These are phyloP conservation scores for Kwoniella botswanensis DNA, from an alignment of 768 basidiomycete species.

Conservation along the genomic window DNA sequence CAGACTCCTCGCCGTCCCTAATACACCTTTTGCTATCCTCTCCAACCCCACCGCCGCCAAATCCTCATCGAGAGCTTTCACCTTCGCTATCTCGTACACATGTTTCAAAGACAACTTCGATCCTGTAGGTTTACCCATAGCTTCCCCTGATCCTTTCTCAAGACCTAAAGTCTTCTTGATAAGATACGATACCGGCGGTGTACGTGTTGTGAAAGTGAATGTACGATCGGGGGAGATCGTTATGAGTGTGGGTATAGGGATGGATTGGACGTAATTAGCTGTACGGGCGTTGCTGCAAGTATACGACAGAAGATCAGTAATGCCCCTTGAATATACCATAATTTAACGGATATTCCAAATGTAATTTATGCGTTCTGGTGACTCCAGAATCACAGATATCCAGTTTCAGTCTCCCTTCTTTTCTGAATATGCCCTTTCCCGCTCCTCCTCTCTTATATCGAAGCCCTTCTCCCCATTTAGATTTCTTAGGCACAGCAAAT, in stretches of 20 bases:
- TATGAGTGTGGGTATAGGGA: slow-evolving; percentile 89
- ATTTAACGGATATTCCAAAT: too few relatives aligned
- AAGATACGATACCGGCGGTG: slow-evolving; percentile 86
- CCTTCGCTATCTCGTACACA: slow-evolving; percentile 97
- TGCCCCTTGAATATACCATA: too few relatives aligned
- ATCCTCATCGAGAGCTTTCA: slow-evolving; percentile 89
- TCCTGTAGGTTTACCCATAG: slow-evolving; percentile 45
- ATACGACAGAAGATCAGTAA: neutral
- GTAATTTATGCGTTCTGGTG: too few relatives aligned
- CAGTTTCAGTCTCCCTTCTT: too few relatives aligned
- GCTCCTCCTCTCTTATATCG: too few relatives aligned
- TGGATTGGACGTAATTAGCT: slow-evolving; percentile 79
- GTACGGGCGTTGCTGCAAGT: slow-evolving; percentile 79
- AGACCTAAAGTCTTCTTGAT: slow-evolving; percentile 88
- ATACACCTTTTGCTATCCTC: slow-evolving; percentile 82
- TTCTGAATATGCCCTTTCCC: too few relatives aligned
- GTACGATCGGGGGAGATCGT: slow-evolving; percentile 92
- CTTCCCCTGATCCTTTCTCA: slow-evolving; percentile 77
- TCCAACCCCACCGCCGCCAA: slow-evolving; percentile 84
- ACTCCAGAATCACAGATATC: too few relatives aligned
- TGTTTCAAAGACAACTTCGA: slow-evolving; percentile 87
- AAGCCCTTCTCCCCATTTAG: too few relatives aligned
- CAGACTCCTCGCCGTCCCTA: slow-evolving; percentile 85
- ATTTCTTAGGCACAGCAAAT: too few relatives aligned
- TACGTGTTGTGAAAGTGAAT: slow-evolving; percentile 83